A percentile compares a stretch with the other conserved stretches of the same genome.
Conservation (phyloP, 2,329 filamentous ascomycete species). For the Kalmusia sp. region DNA sequence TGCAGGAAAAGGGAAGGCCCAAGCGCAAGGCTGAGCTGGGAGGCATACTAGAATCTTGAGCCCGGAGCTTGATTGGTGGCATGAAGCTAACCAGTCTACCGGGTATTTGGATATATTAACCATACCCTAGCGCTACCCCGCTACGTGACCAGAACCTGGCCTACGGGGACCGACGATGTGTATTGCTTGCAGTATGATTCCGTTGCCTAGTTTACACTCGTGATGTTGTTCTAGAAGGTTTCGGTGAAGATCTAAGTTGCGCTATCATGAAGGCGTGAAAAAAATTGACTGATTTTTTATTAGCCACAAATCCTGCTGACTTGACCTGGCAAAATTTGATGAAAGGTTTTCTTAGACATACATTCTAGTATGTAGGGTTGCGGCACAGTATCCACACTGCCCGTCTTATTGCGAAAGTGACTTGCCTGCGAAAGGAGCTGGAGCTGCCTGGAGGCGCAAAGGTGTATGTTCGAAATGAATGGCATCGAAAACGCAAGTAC, state of each 20-base stretch:
- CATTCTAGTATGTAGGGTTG: no score
- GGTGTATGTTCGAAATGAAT: no score
- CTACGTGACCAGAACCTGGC: conserved; percentile 3
- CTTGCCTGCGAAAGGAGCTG: no score
- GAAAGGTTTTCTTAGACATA: no score
- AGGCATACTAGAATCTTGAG: conserved; percentile 7
- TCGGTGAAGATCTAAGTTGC: background rate
- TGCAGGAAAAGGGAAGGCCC: background rate
- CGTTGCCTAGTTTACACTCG: background rate
- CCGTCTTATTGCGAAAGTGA: no score
- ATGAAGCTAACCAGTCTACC: background rate
- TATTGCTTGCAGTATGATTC: background rate
- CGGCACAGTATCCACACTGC: no score
- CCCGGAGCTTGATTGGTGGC: conserved; percentile 4
- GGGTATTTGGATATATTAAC: conserved; percentile 9
- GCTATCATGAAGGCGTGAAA: background rate
- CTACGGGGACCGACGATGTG: background rate
- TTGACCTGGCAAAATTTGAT: no score
- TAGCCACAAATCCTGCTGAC: background rate
- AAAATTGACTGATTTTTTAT: background rate
- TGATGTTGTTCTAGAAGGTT: background rate
- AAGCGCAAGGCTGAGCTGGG: conserved; percentile 7
- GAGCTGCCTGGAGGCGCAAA: no score
- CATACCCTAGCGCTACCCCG: background rate
- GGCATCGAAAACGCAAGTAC: no score